These are phyloP conservation scores for Dacryopinax spathularia DNA, from an alignment of 768 basidiomycete genomes.

Conservation along the genomic window DNA sequence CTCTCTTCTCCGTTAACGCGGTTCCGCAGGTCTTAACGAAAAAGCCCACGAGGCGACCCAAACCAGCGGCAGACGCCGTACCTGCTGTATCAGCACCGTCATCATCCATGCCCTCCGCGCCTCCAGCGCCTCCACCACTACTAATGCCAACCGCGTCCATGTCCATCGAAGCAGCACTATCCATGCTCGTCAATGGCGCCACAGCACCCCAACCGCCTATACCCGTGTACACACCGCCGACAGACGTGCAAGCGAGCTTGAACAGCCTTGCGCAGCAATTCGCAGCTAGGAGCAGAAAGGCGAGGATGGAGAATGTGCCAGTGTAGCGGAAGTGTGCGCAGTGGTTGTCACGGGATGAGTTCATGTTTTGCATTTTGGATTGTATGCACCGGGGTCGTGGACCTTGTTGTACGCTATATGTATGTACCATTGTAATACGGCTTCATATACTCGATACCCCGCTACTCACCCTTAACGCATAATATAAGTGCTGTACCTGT, in stretches of 20 bases:
- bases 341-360: background rate
- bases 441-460: no score
- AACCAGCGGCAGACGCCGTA: background rate
- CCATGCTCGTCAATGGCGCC: background rate
- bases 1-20: background rate
- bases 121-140: background rate
- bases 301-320: background rate
- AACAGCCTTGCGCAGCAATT: background rate
- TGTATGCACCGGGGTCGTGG: background rate
- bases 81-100: background rate
- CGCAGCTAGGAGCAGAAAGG: background rate
- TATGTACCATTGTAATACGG: conserved; percentile 3
- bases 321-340: background rate
- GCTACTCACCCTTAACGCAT: no score
- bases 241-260: background rate
- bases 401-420: background rate
- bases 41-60: background rate
- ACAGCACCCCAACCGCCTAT: background rate
- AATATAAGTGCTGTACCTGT: no score
- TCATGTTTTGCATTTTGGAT: background rate
- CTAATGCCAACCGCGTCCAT: background rate
- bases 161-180: background rate
- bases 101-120: background rate
- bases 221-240: background rate
- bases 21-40: background rate